These are phyloP conservation scores for Lecanicillium sp. DNA, from an alignment of 2,329 filamentous ascomycete genomes.

Conservation along the genomic window DNA sequence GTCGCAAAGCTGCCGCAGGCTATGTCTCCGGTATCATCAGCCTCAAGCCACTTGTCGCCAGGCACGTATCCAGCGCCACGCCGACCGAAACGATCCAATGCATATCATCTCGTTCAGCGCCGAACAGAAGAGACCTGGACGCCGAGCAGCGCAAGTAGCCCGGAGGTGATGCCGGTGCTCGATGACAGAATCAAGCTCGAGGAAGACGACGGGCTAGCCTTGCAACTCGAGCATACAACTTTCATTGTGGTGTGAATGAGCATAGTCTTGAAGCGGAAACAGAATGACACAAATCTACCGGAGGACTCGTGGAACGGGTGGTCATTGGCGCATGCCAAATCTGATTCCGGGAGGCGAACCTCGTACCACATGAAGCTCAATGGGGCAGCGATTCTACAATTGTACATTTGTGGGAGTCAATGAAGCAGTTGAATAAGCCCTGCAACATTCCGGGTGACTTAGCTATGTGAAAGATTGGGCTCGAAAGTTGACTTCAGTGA, in stretches of 20 bases:
- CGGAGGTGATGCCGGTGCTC: neutral
- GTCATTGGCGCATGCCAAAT: too few species aligned
- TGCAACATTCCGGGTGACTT: too few species aligned
- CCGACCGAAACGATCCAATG: conserved; percentile 11
- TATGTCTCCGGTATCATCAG: conserved; percentile 1
- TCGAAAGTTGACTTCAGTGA: too few species aligned
- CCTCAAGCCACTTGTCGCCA: conserved; percentile 1
- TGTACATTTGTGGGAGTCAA: too few species aligned
- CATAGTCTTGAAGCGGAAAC: too few species aligned
- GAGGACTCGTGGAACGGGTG: too few species aligned
- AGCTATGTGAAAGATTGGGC: too few species aligned
- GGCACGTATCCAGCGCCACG: neutral
- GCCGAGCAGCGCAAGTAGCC: conserved; percentile 6
- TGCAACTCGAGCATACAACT: neutral
- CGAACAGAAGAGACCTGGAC: conserved; percentile 1
- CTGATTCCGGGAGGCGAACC: too few species aligned
- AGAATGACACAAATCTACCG: too few species aligned
- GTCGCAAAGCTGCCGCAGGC: conserved; percentile 6
- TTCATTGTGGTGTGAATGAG: conserved; percentile 8
- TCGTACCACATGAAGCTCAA: too few species aligned
- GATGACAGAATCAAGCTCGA: conserved; percentile 5
- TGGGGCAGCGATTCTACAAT: too few species aligned
- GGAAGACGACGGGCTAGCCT: neutral
- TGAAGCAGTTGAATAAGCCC: too few species aligned
- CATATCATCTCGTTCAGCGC: conserved; percentile 1